Percentiles rank a stretch among this genome's conserved stretches.
Conservation (phyloP, 176 grass and related monocot genomes). For the Bothriochloa decipiens region DNA sequence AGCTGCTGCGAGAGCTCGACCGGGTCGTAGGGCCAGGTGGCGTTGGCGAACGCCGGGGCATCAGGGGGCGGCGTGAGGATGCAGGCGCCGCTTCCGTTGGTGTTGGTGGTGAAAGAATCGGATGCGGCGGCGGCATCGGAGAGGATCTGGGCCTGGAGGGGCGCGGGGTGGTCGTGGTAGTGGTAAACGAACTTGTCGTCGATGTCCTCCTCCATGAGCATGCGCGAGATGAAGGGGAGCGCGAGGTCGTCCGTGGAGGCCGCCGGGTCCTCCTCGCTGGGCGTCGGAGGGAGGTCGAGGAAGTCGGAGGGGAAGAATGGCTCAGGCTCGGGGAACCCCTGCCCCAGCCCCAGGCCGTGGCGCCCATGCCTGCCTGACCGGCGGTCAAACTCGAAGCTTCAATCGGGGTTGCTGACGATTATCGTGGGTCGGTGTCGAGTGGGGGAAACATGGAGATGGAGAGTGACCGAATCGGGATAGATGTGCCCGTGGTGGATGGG, state of each 20-base stretch:
- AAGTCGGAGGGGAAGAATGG: not conserved
- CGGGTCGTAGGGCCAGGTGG: constrained; percentile 25
- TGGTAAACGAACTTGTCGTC: not conserved
- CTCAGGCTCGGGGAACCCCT: not conserved
- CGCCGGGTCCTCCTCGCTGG: not conserved
- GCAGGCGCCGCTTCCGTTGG: not conserved
- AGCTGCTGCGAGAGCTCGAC: constrained; percentile 5
- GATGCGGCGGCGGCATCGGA: constrained; percentile 12
- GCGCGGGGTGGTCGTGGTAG: not conserved
- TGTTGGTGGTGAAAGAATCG: not conserved
- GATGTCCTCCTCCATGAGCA: constrained; percentile 11
- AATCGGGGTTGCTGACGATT: too few relatives aligned
- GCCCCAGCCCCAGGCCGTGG: not conserved
- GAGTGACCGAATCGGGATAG: not conserved
- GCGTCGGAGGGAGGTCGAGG: constrained; percentile 2
- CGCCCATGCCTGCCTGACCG: not conserved
- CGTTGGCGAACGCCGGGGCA: not conserved
- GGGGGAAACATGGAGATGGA: not conserved
- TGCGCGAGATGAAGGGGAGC: constrained; percentile 11
- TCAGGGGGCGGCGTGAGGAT: not conserved
- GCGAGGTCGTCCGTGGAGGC: not conserved
- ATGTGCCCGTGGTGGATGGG: not conserved
- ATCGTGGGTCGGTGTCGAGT: not conserved
- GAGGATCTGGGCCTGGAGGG: constrained; percentile 47
- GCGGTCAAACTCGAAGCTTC: not conserved